Base-by-base conservation (phyloP, 1,284 basidiomycete species). In the Sporisorium reilianum region DNA sequence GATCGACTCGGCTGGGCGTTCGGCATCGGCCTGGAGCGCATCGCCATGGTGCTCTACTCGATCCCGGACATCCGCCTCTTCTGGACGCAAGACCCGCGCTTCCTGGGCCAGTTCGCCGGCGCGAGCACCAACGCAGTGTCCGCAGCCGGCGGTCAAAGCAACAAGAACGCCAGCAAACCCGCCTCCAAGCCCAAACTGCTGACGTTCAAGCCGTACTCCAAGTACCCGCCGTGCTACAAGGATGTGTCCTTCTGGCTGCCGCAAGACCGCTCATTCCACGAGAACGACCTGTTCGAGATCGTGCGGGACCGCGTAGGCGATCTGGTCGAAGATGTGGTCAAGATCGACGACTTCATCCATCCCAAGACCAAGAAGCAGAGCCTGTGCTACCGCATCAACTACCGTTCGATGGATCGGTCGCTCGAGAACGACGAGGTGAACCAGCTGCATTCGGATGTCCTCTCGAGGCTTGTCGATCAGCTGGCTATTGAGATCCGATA, bases 1-100 rank as follows among this genome's bases (percentile, higher is more conserved):
- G 64, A 89, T 94, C 95, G 95, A 85, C 89, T 94, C 70, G 95
- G 95, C 25, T 99, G 97, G 97, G 97, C 97, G 0, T 99, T 98
- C 80, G 97, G 97, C 16, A 90, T 99, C 38, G 97, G 97, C 7
- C 89, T 99, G 46, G 97, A 99, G 84, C 90, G 97, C 25, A 97
- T 99, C 76, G 95, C 96, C 30, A 99, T 99, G 97, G 91, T 99
- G 68, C 89, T 99, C 55, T 99, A 92, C 86, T 92, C 91, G 18
- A 97, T 99, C 61, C 97, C 96, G 3, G 97, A 99, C 85, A 99
- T 99, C 81, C 92, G 97, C n/a, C 88, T 99, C 14, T 99, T 99
- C 88, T 99, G 97, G 97, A 95, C 95, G 2, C 86, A 87, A 54
- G 97, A 99, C 81, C 80, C 88, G 20, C 91, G 96, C 10, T 99